Conservation (phyloP, 495 filamentous ascomycete species). For the Aeminium ludgeri region DNA sequence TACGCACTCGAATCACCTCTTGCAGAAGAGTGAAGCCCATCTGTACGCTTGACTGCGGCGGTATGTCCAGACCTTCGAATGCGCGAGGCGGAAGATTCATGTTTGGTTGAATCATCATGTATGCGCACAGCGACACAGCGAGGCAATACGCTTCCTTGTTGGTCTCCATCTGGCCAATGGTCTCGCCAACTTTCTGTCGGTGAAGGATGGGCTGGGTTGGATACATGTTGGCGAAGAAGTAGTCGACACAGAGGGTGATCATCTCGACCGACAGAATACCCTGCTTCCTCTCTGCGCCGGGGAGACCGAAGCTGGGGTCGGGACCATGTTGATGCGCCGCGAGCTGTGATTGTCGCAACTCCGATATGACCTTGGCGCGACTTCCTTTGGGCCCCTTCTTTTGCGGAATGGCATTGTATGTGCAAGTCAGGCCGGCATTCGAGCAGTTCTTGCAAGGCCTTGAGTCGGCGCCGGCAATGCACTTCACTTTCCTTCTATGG, state of each 20-base stretch:
- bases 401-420: slow-evolving; percentile 67
- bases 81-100: slow-evolving; percentile 33
- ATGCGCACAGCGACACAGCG: slow-evolving; percentile 60
- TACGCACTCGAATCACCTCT: slow-evolving; percentile 58
- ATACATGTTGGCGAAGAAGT: slow-evolving; percentile 73
- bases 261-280: slow-evolving; percentile 43
- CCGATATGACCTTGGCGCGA: slow-evolving; percentile 65
- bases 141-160: slow-evolving; percentile 66
- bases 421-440: slow-evolving; percentile 51
- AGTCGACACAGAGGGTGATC: slow-evolving; percentile 56
- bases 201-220: slow-evolving; percentile 69
- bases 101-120: slow-evolving; percentile 70
- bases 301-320: slow-evolving; percentile 26
- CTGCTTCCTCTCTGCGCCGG: slow-evolving; percentile 26
- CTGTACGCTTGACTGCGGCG: slow-evolving; percentile 5
- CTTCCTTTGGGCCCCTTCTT: slow-evolving; percentile 77
- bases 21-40: slow-evolving; percentile 47
- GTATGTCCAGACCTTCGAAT: slow-evolving; percentile 25
- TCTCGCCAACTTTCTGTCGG: slow-evolving; percentile 45
- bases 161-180: slow-evolving; percentile 40
- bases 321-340: slow-evolving; percentile 22
- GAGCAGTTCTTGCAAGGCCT: slow-evolving; percentile 58
- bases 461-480: slow-evolving; percentile 38
- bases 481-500: slow-evolving; percentile 71
- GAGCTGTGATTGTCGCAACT: slow-evolving; percentile 45